Base-by-base conservation (phyloP, 306 rosid genomes). In the Psophocarpus tetragonolobus region DNA sequence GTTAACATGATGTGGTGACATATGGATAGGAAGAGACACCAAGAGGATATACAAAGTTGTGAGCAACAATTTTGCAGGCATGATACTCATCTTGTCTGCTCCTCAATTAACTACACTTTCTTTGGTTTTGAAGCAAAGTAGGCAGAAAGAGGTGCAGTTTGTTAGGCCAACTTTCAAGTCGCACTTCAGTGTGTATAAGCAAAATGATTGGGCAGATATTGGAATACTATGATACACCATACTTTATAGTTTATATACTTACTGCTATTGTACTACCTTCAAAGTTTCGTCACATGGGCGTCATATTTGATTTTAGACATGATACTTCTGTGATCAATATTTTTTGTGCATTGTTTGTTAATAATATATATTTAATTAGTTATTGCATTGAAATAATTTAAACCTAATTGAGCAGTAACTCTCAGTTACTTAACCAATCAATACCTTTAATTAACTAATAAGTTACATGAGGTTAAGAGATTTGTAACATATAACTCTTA, bases 1-100 rank as follows among this genome's bases (percentile, higher is more conserved):
- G 65, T 57, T 57, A 62, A 67, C 42, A 21, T 29, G 56, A 50
- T 69, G 71, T 67, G 90, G 62, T 51, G 60, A 73, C 60, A 71
- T 60, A 50, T 61, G 67, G 58, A 80, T 26, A 58, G 74, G 62
- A 62, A 80, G 81, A 51, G 61, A 83, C 64, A 71, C 4, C 3
- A 88, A 18, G 39, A 91, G 75, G 82, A 86, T 58, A 69, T 12
- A 48, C 47, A 88, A 53, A 75, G 69, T 68, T 63, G 82, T 75
- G 80, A 62, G 47, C 38, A 73, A 29, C 12, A 77, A 54, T 48
- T 30, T 87, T 68, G 20, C 15, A 39, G 73, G 32, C 35, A 39
- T 44, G 71, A 18, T 66, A 64, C 26, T 81, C 94, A 89, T 88
- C n/a, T 38, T 84, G 51, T 35, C 41, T 53, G 61, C 20, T 14